These are phyloP conservation scores for Spizellomyces sp. DNA, from an alignment of 192 early-diverging fungal genomes.

Conservation along the genomic window DNA sequence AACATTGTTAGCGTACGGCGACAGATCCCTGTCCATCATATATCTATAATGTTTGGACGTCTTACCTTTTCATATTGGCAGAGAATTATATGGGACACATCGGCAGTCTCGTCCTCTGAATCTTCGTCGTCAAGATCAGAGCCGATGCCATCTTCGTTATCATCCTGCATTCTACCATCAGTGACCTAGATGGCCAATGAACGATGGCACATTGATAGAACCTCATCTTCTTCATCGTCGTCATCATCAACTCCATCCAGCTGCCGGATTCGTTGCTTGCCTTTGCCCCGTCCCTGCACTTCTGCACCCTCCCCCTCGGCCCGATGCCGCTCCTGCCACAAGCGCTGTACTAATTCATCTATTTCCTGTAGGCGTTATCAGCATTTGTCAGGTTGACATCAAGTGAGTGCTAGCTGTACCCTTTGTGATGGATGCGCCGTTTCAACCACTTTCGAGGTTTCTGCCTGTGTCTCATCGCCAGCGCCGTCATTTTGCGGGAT, in stretches of 20 bases:
- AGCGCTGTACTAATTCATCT: slow-evolving; percentile 9
- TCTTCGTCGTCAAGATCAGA: slow-evolving; percentile 58
- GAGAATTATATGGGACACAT: slow-evolving; percentile 41
- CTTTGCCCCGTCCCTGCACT: not conserved
- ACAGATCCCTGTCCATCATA: too few relatives aligned
- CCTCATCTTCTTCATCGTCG: slow-evolving; percentile 52
- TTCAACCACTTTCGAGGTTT: too few relatives aligned
- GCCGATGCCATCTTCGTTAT: slow-evolving; percentile 50
- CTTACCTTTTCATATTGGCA: slow-evolving; percentile 67
- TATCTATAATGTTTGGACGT: not conserved
- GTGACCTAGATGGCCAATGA: not conserved
- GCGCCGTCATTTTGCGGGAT: slow-evolving; percentile 45
- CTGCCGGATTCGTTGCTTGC: slow-evolving; percentile 31
- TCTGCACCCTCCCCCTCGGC: slow-evolving; percentile 32
- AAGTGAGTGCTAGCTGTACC: too few relatives aligned
- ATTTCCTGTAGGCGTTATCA: not conserved
- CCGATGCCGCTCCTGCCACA: slow-evolving; percentile 25
- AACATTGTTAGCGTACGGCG: not conserved
- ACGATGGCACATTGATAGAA: not conserved
- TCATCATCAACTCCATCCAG: slow-evolving; percentile 47
- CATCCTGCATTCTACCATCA: slow-evolving; percentile 16
- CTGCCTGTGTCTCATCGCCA: slow-evolving; percentile 3
- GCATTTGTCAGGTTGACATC: too few relatives aligned
- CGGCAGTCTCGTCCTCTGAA: slow-evolving; percentile 37
- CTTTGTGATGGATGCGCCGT: too few relatives aligned